Evolutionary conservation across 2,329 filamentous ascomycete species (phyloP), one percentile per base, ranked within the genome.

Genomic region (Colletotrichum sublineola): DNA sequence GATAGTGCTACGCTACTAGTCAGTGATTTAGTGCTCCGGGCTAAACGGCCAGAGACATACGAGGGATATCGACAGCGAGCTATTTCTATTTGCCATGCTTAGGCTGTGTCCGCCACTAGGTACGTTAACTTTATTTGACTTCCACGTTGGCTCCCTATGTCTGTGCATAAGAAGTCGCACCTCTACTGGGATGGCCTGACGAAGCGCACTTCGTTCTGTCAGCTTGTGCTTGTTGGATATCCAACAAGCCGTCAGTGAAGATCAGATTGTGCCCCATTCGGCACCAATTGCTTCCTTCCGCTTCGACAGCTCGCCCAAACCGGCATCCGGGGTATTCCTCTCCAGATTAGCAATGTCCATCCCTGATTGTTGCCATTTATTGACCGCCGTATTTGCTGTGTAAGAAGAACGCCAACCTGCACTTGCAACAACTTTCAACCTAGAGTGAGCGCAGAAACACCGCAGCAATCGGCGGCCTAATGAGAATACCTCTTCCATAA

Each of bases 291-390:
- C 42, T 36, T 58, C 63, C 18, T 61, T 20, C 64, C 29, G 29
- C 50, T 58, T 48, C 38, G 38, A 42, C 48, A 15, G n/a, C 65
- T 63, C 48, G 57, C 57, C 58, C 58, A 52, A 58, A 52, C 65
- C 36, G 44, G 36, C 29, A 36, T 53, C 33, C 42, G 58, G 65
- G 40, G 52, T 53, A 15, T 63, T 12, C 44, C 44, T 36, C 40
- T 63, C 44, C 42, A 60, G 65, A 68, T 63, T 71, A 48, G 44
- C 65, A 38, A 69, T 61, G 36, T 53, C 31, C 11, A 63, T 46
- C 40, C 42, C 40, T 63, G 29, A 40, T 56, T 38, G 67, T 50
- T 62, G 24, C 40, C 56, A 12, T 29, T 56, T 56, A 1, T n/a
- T 53, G n/a, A 20, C 58, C n/a, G n/a, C 50, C 42, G 46, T 46